Base-by-base conservation (phyloP, 2,329 filamentous ascomycete genomes). In the Ramularia endophylla region DNA sequence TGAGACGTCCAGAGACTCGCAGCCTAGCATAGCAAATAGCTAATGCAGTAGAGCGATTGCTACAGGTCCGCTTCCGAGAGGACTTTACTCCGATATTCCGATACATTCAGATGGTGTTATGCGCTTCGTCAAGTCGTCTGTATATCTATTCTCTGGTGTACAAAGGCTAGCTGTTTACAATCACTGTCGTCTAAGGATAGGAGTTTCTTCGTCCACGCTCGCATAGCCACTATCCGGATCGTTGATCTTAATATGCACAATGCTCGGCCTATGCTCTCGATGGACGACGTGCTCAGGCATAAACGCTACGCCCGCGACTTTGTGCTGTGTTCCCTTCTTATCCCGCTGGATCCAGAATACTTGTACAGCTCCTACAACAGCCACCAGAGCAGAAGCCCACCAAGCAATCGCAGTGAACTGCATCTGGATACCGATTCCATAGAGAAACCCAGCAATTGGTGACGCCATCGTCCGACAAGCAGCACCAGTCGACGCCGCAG, bases 401-500 rank as follows among this genome's bases (percentile, higher is more conserved):
- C 77, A 81, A 2, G 78, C 74, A 31, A 82, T 59, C n/a, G 75
- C 75, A 2, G 77, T 80, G 45, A 77, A 78, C 8, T 71, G 67
- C 18, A 77, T 65, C 17, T 72, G 64, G 22, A 71, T 74, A 4
- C 80, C 80, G 3, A 77, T 56, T 12, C 78, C 77, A 53, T 86
- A 87, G 4, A 87, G 68, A 22, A 80, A 71, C 2, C 83, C 83
- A 2, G 80, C 79, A 19, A 86, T 63, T 0, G 83, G 83, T 16
- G 81, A 82, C 1, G 81, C 80, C 28, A 86, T 58, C 0, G 80
- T 85, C n/a, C 83, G 73, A 44, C 80, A 81, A 4, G 79, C 75
- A 15, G 82, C 84, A n/a, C 81, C 83, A 2, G 78, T 81, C 2
- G 78, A 82, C 46, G 84, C 84, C 35, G 82, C 81, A 7, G 86